Percentiles rank a stretch among this genome's conserved stretches.
These are phyloP conservation scores for Rhodosporidiobolus odoratus DNA, from an alignment of 768 basidiomycete genomes.

Conservation along the genomic window DNA sequence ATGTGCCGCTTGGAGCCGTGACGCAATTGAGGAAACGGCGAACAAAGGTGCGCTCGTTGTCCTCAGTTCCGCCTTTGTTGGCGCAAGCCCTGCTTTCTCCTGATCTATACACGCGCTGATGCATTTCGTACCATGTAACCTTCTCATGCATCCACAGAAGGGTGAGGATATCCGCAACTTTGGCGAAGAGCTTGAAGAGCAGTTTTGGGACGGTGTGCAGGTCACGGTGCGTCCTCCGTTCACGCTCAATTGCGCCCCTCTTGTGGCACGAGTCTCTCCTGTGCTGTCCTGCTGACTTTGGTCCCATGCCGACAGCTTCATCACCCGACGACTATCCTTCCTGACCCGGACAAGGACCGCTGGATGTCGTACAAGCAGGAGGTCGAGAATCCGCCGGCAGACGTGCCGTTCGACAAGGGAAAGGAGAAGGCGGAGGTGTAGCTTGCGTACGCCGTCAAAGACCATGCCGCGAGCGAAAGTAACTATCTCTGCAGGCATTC, in stretches of 20 bases:
- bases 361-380: slow-evolving; percentile 12
- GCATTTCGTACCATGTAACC: too few species aligned
- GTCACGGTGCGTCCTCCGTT: slow-evolving; percentile 8
- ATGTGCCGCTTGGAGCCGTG: slow-evolving; percentile 1
- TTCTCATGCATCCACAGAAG: neutral
- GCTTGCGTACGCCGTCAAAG: too few species aligned
- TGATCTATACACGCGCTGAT: neutral
- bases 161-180: slow-evolving; percentile 21
- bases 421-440: too few species aligned
- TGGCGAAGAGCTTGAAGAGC: slow-evolving; percentile 4
- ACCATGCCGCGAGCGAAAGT: too few species aligned
- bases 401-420: neutral
- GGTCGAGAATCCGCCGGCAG: slow-evolving; percentile 3
- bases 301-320: neutral
- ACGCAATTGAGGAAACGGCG: slow-evolving; percentile 30
- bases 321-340: slow-evolving; percentile 1
- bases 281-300: too few species aligned
- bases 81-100: neutral
- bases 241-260: neutral
- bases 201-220: slow-evolving; percentile 34
- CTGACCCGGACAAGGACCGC: neutral
- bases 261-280: neutral
- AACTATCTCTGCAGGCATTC: too few species aligned
- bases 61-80: too few species aligned
- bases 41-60: slow-evolving; percentile 34